Evolutionary conservation across 805 yeast species (phyloP), one percentile per base, ranked within the genome.

Genomic region (Candida nitratophila): DNA sequence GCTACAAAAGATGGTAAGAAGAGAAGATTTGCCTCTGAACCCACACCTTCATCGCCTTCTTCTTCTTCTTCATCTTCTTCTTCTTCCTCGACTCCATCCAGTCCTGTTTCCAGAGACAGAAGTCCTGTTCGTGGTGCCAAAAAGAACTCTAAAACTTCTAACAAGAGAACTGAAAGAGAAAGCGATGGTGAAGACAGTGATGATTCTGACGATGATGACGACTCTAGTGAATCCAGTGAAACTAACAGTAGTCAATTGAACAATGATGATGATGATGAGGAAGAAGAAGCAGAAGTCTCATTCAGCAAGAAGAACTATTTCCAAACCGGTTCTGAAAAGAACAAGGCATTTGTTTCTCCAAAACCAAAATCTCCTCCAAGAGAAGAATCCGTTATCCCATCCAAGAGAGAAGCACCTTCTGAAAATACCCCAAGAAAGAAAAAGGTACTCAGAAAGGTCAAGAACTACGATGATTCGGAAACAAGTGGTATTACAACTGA

Each of bases 361-460:
- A 43, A 9, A 44, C 40, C 7, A 14, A 41, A 43, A 2, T 11
- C 35, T 31, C 47, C 47, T 9, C 10, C 20, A 3, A 51, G 48
- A 30, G 47, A 33, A 12, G 43, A 44, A 9, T 34, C 47, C 2
- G 20, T 46, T 9, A 35, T 53, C 20, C 57, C 57, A 10, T 40
- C 34, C 15, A 53, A 53, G 43, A 40, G 57, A 19, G 50, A 47
- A 32, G 44, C 47, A 4, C 53, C 33, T 14, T 4, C 45, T 30
- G 45, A 39, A 2, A 41, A 39, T 3, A 41, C 49, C 2, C 54
- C 53, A 17, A 49, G 36, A 21, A 45, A 47, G 42, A 53, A 52
- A 41, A 49, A 47, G 32, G 40, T 50, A 8, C 39, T 43, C 4
- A 48, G 53, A 43, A 50, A 48, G 40, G 26, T 26, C 20, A 42